Evolutionary conservation across 2,329 filamentous ascomycete genomes (phyloP).

Genomic region (Pestalotiopsis sp.): DNA sequence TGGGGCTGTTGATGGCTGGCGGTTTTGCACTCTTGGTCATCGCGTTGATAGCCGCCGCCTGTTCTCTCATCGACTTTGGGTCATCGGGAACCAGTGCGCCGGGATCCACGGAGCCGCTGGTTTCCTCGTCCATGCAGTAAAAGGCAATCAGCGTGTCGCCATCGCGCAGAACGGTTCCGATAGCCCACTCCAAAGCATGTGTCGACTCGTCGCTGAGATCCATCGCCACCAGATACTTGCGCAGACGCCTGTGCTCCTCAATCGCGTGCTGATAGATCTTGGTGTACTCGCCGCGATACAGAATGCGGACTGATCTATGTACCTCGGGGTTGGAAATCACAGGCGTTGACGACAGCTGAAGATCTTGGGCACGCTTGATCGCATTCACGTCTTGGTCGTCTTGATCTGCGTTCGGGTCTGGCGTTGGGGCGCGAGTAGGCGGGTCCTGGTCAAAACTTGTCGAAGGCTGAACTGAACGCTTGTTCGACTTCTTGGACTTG

Average conservation of each 20-base stretch:
- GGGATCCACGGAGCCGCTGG: constrained; percentile 52
- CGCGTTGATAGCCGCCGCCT: constrained; percentile 70
- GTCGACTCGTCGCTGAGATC: constrained; percentile 93
- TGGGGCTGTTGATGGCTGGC: constrained; percentile 26
- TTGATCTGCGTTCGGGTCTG: constrained; percentile 75
- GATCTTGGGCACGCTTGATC: constrained; percentile 83
- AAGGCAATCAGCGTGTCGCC: constrained; percentile 93
- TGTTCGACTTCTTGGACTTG: constrained; percentile 52
- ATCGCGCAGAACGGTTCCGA: constrained; percentile 90
- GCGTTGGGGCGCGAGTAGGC: constrained; percentile 55
- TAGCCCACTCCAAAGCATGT: constrained; percentile 96
- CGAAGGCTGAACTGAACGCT: constrained; percentile 67
- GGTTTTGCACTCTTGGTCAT: constrained; percentile 50
- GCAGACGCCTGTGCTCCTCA: constrained; percentile 74
- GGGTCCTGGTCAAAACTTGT: constrained; percentile 80
- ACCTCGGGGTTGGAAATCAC: constrained; percentile 76
- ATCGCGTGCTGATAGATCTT: constrained; percentile 78
- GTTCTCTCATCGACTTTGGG: constrained; percentile 73
- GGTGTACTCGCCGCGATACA: constrained; percentile 84
- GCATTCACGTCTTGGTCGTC: constrained; percentile 78
- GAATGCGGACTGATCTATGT: constrained; percentile 83
- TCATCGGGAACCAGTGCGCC: constrained; percentile 70
- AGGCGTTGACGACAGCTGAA: constrained; percentile 79
- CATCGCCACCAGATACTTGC: constrained; percentile 94
- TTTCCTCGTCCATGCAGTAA: constrained; percentile 91